Evolutionary conservation across 75 land plant species (phyloP), one percentile per base, ranked within the genome.

Genomic region (Sequoiadendron giganteum): DNA sequence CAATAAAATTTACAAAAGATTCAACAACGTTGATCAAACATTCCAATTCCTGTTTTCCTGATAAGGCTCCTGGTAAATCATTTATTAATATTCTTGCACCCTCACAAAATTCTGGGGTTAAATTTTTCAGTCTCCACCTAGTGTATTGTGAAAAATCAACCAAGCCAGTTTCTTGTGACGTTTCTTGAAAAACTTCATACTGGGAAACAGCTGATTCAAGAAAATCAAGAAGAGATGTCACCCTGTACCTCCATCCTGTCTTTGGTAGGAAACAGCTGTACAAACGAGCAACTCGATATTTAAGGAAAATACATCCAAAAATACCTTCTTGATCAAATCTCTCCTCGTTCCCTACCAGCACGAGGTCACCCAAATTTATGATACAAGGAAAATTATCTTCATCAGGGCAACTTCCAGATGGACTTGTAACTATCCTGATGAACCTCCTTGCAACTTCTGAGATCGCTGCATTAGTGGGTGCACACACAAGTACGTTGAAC

Each of bases 261-360:
- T 40, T 7, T 43, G 85, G 89, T 15, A 70, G 88, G 58, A 92
- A 90, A 65, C 95, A 94, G 10, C 90, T 45, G 1, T 7, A 25
- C 38, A 94, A 91, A 36, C 83, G 73, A 10, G 91, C 52, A n/a
- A 94, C 91, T 49, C 99, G 95, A 83, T 90, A 43, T 47, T 92
- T 96, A 52, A 97, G 86, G 87, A 90, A 96, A 38, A 97, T 89
- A 15, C 88, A 87, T 80, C 82, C 85, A 89, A 92, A 73, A 54
- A 86, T 89, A 49, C 79, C 87, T 34, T 88, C 92, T 45, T 91
- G 82, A 48, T 87, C 90, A 86, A 97, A 89, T 10, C 93, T 85
- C 13, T 97, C 94, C 61, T 92, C 89, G 83, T 92, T 96, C 34
- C 99, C 99, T 81, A 95, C 87, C 28, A 97, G 86, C 19, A 96